Base-by-base conservation (phyloP, 441 rosid species). In the Codiaeum variegatum region DNA sequence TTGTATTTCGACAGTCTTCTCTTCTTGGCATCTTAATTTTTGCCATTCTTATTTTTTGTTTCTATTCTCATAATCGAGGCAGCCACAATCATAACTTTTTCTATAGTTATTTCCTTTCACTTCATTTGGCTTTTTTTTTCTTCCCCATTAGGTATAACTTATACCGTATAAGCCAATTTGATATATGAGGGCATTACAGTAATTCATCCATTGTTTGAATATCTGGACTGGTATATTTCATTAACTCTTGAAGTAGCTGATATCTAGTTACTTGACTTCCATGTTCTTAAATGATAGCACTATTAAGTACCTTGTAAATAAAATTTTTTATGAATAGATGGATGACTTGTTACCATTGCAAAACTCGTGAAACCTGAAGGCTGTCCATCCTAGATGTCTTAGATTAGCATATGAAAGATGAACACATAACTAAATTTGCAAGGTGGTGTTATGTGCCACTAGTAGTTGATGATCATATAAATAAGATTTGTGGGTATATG, bases 301-400 rank as follows among this genome's bases (percentile, higher is more conserved):
- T 55, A 29, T 23, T 6, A 44, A 32, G 2, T 69, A 18, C 52
- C 34, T 55, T 29, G 10, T 31, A 28, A 11, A 34, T n/a, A 32
- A 15, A 47, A 4, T 28, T 28, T n/a, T 44, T 61, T 15, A 18
- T 51, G 52, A 28, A 51, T 31, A 52, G 23, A 1, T 66, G 26
- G 38, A 6, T 36, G 38, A 6, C 9, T 65, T 28, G 26, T 55
- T 54, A 6, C 19, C 28, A 34, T 23, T 51, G 32, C 44, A 16
- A 64, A 40, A 59, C 59, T 52, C 66, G 42, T 54, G 70, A 34
- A 56, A 24, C 55, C 11, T 29, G 29, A 18, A 34, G 3, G 40
- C n/a, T 58, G 42, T 74, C n/a, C 49, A n/a, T 23, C 49, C 1
- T 62, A 36, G 16, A 46, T 1, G 74, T 49, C 60, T 34, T 72